Evolutionary conservation across 2,329 filamentous ascomycete genomes (phyloP).

Genomic region (Aspergillus tubingensis): DNA sequence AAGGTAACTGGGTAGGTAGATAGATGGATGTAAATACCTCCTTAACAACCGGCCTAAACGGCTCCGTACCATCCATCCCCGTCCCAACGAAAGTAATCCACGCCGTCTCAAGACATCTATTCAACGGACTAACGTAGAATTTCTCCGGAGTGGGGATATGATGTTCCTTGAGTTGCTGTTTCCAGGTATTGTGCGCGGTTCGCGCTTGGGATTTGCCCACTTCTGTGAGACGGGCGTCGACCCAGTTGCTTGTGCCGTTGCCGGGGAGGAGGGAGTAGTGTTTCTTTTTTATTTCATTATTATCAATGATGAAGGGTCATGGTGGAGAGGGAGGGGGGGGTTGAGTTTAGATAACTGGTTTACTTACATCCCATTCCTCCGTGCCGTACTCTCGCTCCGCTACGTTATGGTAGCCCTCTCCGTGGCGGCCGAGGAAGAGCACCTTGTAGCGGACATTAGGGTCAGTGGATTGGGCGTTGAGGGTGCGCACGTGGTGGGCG

Average conservation of each 20-base stretch:
- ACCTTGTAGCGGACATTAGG: conserved; percentile 53
- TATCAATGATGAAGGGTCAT: no score
- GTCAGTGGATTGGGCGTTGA: conserved; percentile 45
- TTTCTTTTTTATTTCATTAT: conserved; percentile 36
- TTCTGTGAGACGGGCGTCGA: conserved; percentile 60
- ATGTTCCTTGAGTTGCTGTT: conserved; percentile 43
- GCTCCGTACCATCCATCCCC: conserved; percentile 45
- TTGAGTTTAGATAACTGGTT: no score
- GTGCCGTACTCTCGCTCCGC: conserved; percentile 61
- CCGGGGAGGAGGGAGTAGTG: conserved; percentile 63
- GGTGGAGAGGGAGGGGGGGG: no score
- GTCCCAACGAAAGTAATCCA: conserved; percentile 55
- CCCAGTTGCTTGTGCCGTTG: conserved; percentile 57
- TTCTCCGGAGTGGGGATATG: conserved; percentile 56
- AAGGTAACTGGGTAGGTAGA: no score
- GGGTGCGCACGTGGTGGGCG: conserved; percentile 45
- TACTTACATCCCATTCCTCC: conserved; percentile 58
- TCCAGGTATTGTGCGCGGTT: conserved; percentile 50
- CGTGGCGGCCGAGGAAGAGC: conserved; percentile 62
- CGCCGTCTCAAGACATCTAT: conserved; percentile 60
- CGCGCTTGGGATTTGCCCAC: conserved; percentile 55
- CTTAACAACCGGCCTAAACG: conserved; percentile 59
- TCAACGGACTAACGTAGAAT: conserved; percentile 61
- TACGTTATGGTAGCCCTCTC: conserved; percentile 63
- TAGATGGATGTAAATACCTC: conserved; percentile 42